These are phyloP conservation scores for Filobasidium wieringae DNA, from an alignment of 768 basidiomycete species.

Conservation along the genomic window DNA sequence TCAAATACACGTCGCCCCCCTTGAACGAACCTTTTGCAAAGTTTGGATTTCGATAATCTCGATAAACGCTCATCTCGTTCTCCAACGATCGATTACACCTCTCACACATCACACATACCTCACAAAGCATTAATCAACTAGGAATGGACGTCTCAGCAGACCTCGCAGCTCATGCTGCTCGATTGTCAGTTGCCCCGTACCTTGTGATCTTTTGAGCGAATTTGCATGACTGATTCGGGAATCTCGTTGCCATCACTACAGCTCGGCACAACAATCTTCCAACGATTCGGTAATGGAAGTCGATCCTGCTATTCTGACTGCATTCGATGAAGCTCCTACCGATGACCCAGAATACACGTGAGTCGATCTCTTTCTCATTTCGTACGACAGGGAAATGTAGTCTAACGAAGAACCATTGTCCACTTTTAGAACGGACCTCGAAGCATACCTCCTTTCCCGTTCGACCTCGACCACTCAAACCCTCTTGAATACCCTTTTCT, in stretches of 20 bases:
- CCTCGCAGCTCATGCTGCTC: constrained; percentile 59
- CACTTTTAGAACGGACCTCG: constrained; percentile 54
- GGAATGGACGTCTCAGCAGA: constrained; percentile 79
- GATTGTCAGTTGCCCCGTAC: constrained; percentile 47
- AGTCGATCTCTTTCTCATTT: constrained; percentile 22
- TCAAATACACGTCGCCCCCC: too few species aligned
- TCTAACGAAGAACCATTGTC: too few species aligned
- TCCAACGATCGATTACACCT: neutral
- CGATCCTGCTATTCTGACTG: constrained; percentile 70
- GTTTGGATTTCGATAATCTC: too few species aligned
- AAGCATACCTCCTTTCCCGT: constrained; percentile 61
- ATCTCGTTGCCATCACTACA: neutral
- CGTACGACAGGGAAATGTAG: too few species aligned
- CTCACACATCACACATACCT: neutral
- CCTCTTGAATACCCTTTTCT: constrained; percentile 66
- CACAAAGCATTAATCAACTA: neutral
- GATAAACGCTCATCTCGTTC: too few species aligned
- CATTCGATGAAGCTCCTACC: constrained; percentile 75
- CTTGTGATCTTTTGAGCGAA: neutral
- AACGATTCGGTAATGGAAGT: constrained; percentile 45
- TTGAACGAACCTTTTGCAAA: too few species aligned
- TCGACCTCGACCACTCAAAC: constrained; percentile 72
- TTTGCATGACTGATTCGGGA: neutral
- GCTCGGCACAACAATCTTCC: constrained; percentile 8
- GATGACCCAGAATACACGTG: constrained; percentile 76